Conservation (phyloP, 2,329 filamentous ascomycete genomes). For the Didymella pinodella region DNA sequence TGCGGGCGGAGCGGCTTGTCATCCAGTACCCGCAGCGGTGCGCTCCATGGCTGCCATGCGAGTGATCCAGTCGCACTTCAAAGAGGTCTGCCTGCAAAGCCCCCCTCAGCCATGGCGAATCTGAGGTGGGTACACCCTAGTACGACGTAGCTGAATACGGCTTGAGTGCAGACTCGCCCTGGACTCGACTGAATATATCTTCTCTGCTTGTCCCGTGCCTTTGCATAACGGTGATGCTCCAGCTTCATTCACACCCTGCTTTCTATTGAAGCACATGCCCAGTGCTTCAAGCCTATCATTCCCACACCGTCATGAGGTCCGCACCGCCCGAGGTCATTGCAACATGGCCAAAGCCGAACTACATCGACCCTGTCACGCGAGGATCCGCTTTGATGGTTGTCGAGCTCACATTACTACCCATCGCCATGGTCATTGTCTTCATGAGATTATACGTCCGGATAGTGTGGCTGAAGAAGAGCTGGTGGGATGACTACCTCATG, state of each 20-base stretch:
- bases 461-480: conserved; percentile 48
- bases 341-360: conserved; percentile 55
- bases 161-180: conserved; percentile 27
- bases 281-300: conserved; percentile 24
- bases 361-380: conserved; percentile 53
- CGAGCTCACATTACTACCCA: conserved; percentile 47
- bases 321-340: conserved; percentile 46
- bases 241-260: conserved; percentile 29
- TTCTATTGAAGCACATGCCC: conserved; percentile 29
- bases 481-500: conserved; percentile 53
- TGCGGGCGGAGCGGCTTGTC: conserved; percentile 35
- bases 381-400: conserved; percentile 54
- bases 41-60: conserved; percentile 31
- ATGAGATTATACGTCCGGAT: conserved; percentile 48
- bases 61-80: conserved; percentile 38
- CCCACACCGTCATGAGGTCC: conserved; percentile 41
- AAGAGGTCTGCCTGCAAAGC: conserved; percentile 27
- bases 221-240: conserved; percentile 39
- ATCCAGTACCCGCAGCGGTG: conserved; percentile 41
- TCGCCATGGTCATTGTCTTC: conserved; percentile 48
- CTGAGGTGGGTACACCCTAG: conserved; percentile 12
- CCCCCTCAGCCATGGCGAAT: conserved; percentile 35
- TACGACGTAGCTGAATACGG: conserved; percentile 36
- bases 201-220: conserved; percentile 39
- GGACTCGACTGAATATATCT: conserved; percentile 37